A percentile compares a stretch with the other conserved stretches of the same genome.
phyloP scores from a whole-genome alignment of 179 eudicot genomes.

The Patellifolia procumbens region DNA sequence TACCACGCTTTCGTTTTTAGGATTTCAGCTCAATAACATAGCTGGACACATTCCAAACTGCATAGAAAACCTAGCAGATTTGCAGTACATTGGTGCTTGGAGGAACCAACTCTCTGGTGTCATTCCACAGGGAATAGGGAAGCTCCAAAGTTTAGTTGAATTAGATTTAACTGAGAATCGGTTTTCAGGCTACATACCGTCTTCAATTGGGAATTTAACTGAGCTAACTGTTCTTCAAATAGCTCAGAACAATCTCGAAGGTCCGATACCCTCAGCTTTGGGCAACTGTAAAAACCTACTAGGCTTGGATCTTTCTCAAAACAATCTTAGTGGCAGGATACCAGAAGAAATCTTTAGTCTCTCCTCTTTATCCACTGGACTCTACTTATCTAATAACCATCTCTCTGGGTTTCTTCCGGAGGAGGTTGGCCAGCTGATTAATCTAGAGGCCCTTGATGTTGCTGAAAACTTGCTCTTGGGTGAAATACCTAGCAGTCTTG shows the following conservation, averaged over 20 bases:
- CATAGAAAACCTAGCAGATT: conserved; percentile 20
- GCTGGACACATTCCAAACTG: conserved; percentile 27
- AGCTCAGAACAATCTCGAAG: conserved; percentile 16
- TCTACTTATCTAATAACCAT: conserved; percentile 21
- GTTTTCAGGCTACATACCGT: conserved; percentile 22
- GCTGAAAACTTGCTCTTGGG: conserved; percentile 26
- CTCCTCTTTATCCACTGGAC: neutral
- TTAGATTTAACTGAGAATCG: neutral
- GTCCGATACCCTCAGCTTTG: conserved; percentile 23
- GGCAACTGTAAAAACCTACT: conserved; percentile 20
- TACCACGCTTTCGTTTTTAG: neutral
- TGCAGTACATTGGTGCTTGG: neutral
- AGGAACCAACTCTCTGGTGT: conserved; percentile 15
- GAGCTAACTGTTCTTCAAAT: neutral
- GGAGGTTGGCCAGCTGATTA: conserved; percentile 28
- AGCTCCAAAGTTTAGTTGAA: neutral
- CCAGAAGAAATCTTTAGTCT: conserved; percentile 21
- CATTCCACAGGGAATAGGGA: conserved; percentile 13
- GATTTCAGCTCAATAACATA: conserved; percentile 17
- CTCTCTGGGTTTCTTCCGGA: conserved; percentile 24
- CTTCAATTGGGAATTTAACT: conserved; percentile 28
- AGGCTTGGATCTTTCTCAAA: conserved; percentile 15
- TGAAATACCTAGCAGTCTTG: conserved; percentile 28
- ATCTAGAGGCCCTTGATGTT: conserved; percentile 10
- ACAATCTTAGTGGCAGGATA: conserved; percentile 29